phyloP scores from a whole-genome alignment of 768 basidiomycete species.

The Dioszegia aurantiaca region DNA sequence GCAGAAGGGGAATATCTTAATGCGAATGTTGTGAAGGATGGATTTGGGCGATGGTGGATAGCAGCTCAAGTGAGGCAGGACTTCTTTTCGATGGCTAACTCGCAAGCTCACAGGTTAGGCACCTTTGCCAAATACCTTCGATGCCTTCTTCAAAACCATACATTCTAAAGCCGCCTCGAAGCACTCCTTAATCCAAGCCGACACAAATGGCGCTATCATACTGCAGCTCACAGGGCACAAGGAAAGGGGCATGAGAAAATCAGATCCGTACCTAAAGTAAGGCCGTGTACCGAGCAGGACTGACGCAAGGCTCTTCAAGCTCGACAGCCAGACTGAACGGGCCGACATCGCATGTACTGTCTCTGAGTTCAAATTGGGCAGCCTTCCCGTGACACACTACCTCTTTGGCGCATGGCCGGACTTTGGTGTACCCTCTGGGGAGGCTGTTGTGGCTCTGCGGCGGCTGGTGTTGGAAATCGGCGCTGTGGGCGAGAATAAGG shows the following conservation, averaged over 20 bases:
- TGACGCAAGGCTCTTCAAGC: background rate
- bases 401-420: constrained; percentile 48
- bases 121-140: constrained; percentile 41
- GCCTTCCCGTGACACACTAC: constrained; percentile 35
- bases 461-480: constrained; percentile 27
- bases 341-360: constrained; percentile 7
- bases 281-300: background rate
- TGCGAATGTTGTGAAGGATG: constrained; percentile 49
- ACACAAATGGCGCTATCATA: constrained; percentile 28
- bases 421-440: constrained; percentile 43
- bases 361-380: constrained; percentile 6
- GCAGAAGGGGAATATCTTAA: constrained; percentile 46
- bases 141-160: constrained; percentile 44
- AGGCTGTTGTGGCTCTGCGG: constrained; percentile 28
- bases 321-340: constrained; percentile 1
- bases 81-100: background rate
- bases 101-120: constrained; percentile 31
- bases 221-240: constrained; percentile 51
- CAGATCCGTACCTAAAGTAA: constrained; percentile 42
- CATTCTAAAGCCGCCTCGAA: constrained; percentile 28
- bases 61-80: constrained; percentile 47
- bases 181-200: constrained; percentile 24
- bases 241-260: constrained; percentile 46
- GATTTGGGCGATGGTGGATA: constrained; percentile 46
- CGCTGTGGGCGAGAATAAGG: constrained; percentile 15